These are phyloP conservation scores for Aspergillus heteromorphus DNA, from an alignment of 495 filamentous ascomycete genomes.

Conservation along the genomic window DNA sequence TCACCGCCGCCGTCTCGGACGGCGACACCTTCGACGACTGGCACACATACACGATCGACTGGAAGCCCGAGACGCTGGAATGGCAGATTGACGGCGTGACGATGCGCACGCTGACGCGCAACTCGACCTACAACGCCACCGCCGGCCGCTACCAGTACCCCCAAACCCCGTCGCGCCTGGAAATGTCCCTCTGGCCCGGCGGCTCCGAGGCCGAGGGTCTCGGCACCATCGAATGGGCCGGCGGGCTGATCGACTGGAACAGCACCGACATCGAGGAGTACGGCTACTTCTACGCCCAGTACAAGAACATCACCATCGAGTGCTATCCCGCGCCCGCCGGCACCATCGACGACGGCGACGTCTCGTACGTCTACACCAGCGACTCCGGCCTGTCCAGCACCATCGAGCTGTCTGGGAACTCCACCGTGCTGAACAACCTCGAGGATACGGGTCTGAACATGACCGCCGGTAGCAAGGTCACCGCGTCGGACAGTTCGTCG, in stretches of 20 bases:
- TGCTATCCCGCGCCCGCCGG: constrained; percentile 74
- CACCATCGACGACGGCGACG: constrained; percentile 52
- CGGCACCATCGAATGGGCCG: constrained; percentile 89
- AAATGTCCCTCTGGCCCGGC: constrained; percentile 94
- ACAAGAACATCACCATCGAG: constrained; percentile 69
- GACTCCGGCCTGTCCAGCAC: constrained; percentile 63
- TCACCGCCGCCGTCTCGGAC: constrained; percentile 56
- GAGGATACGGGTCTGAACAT: constrained; percentile 72
- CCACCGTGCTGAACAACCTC: constrained; percentile 71
- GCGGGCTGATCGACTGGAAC: constrained; percentile 85
- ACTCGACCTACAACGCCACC: constrained; percentile 78
- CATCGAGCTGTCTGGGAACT: constrained; percentile 65
- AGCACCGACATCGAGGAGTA: constrained; percentile 69
- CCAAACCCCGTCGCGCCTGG: constrained; percentile 87
- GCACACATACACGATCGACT: constrained; percentile 91
- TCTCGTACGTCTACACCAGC: constrained; percentile 72
- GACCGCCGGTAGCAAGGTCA: constrained; percentile 24
- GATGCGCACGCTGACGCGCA: constrained; percentile 65
- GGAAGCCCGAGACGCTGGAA: constrained; percentile 75
- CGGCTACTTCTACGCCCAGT: constrained; percentile 84
- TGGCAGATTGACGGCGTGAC: constrained; percentile 80
- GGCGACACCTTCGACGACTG: constrained; percentile 68
- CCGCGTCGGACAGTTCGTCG: not conserved
- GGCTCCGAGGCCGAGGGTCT: constrained; percentile 71
- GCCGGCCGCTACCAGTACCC: constrained; percentile 80